A percentile compares a stretch with the other conserved stretches of the same genome.
phyloP scores from a whole-genome alignment of 768 basidiomycete genomes.

The Collybia sordida region DNA sequence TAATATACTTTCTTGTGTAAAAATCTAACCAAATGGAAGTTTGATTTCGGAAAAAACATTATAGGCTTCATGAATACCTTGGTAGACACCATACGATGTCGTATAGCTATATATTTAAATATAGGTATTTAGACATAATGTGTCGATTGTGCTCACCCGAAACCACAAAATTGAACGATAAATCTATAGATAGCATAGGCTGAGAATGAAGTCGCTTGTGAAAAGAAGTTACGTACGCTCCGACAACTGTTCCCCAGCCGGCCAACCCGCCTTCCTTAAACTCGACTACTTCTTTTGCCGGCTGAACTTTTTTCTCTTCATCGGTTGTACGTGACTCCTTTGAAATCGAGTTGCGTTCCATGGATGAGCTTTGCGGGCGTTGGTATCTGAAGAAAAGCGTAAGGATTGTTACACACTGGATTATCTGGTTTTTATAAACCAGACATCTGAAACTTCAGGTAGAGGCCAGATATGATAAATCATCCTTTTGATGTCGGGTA shows the following conservation, averaged over 20 bases:
- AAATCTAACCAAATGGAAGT: constrained; percentile 26
- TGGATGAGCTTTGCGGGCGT: no score
- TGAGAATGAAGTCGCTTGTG: no score
- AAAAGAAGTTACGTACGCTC: constrained; percentile 1
- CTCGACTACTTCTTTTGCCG: background rate
- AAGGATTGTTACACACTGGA: no score
- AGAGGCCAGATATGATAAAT: no score
- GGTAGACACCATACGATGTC: constrained; percentile 42
- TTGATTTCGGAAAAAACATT: background rate
- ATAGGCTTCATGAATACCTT: constrained; percentile 23
- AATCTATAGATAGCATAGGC: background rate
- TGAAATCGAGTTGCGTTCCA: no score
- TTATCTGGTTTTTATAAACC: no score
- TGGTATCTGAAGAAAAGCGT: no score
- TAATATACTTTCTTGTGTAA: constrained; percentile 35
- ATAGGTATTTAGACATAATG: background rate
- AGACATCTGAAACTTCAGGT: no score
- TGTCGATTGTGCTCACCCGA: constrained; percentile 20
- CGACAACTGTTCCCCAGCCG: constrained; percentile 2
- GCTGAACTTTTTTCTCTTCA: background rate
- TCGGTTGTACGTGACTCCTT: background rate
- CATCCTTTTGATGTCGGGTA: no score
- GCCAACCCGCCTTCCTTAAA: background rate
- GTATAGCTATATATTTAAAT: constrained; percentile 24
- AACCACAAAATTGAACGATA: constrained; percentile 37